Evolutionary conservation across 306 rosid species (phyloP).

Genomic region (Neltuma alba): DNA sequence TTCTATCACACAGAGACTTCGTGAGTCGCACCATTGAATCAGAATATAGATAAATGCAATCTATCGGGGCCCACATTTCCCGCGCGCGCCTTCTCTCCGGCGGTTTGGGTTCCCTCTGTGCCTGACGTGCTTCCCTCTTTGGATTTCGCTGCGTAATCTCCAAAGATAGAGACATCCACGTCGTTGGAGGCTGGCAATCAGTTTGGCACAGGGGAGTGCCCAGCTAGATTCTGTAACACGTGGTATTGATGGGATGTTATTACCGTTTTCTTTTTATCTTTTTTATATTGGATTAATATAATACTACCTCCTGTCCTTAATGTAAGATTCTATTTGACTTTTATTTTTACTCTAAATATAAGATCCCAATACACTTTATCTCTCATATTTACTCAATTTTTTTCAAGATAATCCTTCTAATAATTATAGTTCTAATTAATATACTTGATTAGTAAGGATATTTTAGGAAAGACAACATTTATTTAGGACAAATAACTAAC

Average conservation of each 20-base stretch:
- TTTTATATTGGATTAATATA: no score
- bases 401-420: no score
- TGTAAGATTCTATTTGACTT: no score
- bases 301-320: no score
- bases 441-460: no score
- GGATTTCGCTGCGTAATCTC: neutral
- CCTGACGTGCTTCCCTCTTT: neutral
- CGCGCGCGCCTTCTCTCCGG: constrained; percentile 39
- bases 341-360: no score
- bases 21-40: neutral
- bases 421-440: no score
- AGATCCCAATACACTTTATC: no score
- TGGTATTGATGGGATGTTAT: neutral
- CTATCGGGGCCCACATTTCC: constrained; percentile 43
- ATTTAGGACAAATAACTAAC: no score
- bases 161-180: neutral
- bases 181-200: neutral
- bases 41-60: constrained; percentile 9
- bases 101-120: neutral
- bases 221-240: neutral
- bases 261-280: no score
- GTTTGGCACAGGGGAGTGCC: neutral
- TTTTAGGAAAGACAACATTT: no score
- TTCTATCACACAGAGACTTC: neutral
- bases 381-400: no score